Conservation (phyloP, 257 asterid species). For the Phtheirospermum japonicum region DNA sequence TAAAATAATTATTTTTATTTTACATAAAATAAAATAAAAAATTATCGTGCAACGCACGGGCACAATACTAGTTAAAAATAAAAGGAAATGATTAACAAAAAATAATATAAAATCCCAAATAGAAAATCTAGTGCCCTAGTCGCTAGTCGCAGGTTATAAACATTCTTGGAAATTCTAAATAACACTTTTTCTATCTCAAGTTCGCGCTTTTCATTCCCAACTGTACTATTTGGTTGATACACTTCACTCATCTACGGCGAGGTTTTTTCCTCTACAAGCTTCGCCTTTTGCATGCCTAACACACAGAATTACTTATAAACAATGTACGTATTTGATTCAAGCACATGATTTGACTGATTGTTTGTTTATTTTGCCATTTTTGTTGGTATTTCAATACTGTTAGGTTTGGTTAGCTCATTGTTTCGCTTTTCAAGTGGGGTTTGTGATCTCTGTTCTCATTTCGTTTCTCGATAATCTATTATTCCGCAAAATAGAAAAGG, state of each 20-base stretch:
- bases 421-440: slow-evolving; percentile 18
- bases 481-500: neutral
- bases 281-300: slow-evolving; percentile 28
- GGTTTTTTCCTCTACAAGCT: slow-evolving; percentile 13
- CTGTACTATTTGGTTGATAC: neutral
- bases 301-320: neutral
- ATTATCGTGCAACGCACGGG: too few relatives aligned
- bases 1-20: too few relatives aligned
- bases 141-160: too few relatives aligned
- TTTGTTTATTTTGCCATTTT: slow-evolving; percentile 13
- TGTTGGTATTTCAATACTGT: neutral
- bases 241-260: slow-evolving; percentile 1
- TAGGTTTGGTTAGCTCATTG: slow-evolving; percentile 12
- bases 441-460: slow-evolving; percentile 8
- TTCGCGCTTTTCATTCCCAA: slow-evolving; percentile 26
- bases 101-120: too few relatives aligned
- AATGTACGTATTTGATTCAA: slow-evolving; percentile 10
- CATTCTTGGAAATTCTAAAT: too few relatives aligned
- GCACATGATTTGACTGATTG: slow-evolving; percentile 9
- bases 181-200: too few relatives aligned
- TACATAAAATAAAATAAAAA: too few relatives aligned
- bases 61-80: too few relatives aligned
- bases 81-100: too few relatives aligned
- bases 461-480: neutral
- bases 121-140: too few relatives aligned